phyloP scores from a whole-genome alignment of 257 asterid genomes.

The Solanum paucissectum region DNA sequence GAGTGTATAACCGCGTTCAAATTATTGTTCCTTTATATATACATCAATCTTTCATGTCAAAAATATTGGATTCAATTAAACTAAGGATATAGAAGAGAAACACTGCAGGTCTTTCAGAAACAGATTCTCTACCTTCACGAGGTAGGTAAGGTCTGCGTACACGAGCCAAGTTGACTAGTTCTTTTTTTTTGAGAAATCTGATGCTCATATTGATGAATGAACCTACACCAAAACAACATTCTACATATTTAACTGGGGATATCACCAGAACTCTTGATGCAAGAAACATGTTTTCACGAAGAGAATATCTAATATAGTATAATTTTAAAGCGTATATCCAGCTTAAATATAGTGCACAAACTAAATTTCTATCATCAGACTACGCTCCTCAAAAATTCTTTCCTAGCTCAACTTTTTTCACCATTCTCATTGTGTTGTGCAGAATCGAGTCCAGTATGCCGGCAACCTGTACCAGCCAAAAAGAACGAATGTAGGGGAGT shows the following conservation, averaged over 20 bases:
- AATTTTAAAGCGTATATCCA: neutral
- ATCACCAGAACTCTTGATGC: neutral
- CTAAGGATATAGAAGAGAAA: neutral
- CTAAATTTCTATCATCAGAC: neutral
- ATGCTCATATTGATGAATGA: neutral
- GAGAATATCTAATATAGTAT: neutral
- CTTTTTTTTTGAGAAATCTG: neutral
- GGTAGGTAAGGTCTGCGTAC: too few relatives aligned
- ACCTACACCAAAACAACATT: neutral
- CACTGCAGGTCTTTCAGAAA: rapidly evolving
- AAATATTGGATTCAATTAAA: too few relatives aligned
- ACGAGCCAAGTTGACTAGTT: neutral
- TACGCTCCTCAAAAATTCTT: slow-evolving; percentile 49
- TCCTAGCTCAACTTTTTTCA: slow-evolving; percentile 83
- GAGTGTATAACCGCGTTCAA: too few relatives aligned
- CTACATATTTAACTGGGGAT: neutral
- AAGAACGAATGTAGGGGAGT: neutral
- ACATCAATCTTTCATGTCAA: too few relatives aligned
- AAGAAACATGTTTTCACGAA: neutral
- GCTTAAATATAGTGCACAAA: neutral
- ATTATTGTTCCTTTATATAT: too few relatives aligned
- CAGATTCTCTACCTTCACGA: neutral
- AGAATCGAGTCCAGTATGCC: slow-evolving; percentile 76
- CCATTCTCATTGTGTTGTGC: slow-evolving; percentile 56
- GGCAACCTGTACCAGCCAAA: slow-evolving; percentile 62